phyloP scores from a whole-genome alignment of 1,284 basidiomycete genomes.

The Austroboletus niveus region DNA sequence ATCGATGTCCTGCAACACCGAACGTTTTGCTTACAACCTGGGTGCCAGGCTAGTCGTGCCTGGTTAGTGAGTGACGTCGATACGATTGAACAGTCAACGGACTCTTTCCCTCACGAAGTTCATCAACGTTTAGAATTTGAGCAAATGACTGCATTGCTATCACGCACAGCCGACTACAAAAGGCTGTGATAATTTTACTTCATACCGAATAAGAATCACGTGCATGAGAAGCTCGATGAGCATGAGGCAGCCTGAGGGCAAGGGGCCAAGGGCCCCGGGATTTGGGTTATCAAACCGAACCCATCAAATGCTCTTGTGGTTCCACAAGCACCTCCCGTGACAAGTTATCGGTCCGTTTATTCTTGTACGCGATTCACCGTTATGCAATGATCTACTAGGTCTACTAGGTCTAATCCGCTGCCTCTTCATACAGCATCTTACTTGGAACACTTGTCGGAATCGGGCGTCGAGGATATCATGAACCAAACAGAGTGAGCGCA shows the following conservation, averaged over 20 bases:
- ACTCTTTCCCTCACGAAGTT: too few species aligned
- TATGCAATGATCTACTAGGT: background rate
- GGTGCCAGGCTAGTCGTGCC: too few species aligned
- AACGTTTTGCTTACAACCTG: too few species aligned
- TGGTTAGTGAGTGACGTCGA: too few species aligned
- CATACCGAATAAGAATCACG: background rate
- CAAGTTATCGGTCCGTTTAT: background rate
- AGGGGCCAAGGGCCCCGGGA: background rate
- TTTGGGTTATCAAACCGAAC: background rate
- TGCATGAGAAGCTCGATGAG: conserved; percentile 1
- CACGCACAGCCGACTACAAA: too few species aligned
- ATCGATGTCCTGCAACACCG: too few species aligned
- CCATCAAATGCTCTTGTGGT: background rate
- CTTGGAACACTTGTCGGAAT: background rate
- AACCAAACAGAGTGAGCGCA: conserved; percentile 16
- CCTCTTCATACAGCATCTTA: background rate
- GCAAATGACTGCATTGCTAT: too few species aligned
- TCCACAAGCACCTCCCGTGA: background rate
- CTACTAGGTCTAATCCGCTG: background rate
- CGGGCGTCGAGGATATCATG: conserved; percentile 1
- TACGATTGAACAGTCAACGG: too few species aligned
- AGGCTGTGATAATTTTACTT: too few species aligned
- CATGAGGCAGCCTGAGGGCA: conserved; percentile 18
- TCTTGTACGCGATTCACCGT: conserved; percentile 6
- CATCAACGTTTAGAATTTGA: too few species aligned